These are phyloP conservation scores for Daucus carota DNA, from an alignment of 129 eudicot genomes.

Conservation along the genomic window DH1_v3.0 NC_030386.2:19608001-19608500, in stretches of 20 bases:
- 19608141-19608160: neutral
- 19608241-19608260: neutral
- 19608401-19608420: neutral
- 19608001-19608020: no score
- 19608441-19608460: constrained; percentile 48
- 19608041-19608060: no score
- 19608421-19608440: constrained; percentile 11
- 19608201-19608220: neutral
- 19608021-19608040: no score
- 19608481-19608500: constrained; percentile 80
- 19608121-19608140: neutral
- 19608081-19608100: neutral
- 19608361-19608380: neutral
- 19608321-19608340: neutral
- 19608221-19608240: neutral
- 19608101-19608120: neutral
- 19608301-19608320: neutral
- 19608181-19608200: neutral
- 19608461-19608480: constrained; percentile 63
- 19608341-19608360: neutral
- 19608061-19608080: no score
- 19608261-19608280: neutral
- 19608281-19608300: neutral
- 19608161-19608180: neutral
- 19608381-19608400: neutral